Percentiles rank a stretch among this genome's conserved stretches.
phyloP scores from a whole-genome alignment of 345 rosid species.

The Salix koriyanagi region DNA sequence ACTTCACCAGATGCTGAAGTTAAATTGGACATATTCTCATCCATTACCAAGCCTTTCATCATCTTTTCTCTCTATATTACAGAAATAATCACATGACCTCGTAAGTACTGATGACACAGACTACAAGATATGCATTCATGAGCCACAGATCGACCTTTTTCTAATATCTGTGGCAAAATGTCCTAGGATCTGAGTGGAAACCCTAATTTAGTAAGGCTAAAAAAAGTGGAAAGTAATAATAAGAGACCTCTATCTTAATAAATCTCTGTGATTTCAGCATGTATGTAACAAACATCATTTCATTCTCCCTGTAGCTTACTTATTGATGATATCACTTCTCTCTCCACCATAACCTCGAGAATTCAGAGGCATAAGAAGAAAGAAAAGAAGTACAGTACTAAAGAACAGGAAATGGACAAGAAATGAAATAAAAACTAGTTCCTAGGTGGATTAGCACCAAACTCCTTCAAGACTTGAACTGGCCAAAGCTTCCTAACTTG shows the following conservation, averaged over 20 bases:
- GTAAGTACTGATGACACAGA: slow-evolving; percentile 14
- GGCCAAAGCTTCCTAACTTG: slow-evolving; percentile 1
- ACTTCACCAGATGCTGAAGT: slow-evolving; percentile 68
- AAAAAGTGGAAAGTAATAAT: slow-evolving; percentile 23
- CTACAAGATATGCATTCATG: slow-evolving; percentile 20
- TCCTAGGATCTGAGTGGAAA: slow-evolving; percentile 27
- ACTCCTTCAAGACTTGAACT: background rate
- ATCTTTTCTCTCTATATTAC: slow-evolving; percentile 5
- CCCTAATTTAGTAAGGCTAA: slow-evolving; percentile 45
- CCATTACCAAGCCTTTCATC: slow-evolving; percentile 35
- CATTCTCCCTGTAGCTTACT: background rate
- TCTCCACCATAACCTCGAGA: background rate
- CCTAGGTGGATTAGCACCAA: background rate
- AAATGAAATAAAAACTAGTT: background rate
- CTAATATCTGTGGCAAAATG: slow-evolving; percentile 8
- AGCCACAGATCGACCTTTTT: slow-evolving; percentile 13
- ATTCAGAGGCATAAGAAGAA: background rate
- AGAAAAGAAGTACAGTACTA: background rate
- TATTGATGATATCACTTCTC: background rate
- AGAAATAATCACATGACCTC: background rate
- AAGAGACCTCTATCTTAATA: background rate
- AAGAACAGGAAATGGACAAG: background rate
- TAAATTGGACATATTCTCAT: slow-evolving; percentile 63
- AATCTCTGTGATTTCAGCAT: background rate
- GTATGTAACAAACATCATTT: background rate